phyloP scores from a whole-genome alignment of 2,329 filamentous ascomycete species.

The Clonostachys sp. region DNA sequence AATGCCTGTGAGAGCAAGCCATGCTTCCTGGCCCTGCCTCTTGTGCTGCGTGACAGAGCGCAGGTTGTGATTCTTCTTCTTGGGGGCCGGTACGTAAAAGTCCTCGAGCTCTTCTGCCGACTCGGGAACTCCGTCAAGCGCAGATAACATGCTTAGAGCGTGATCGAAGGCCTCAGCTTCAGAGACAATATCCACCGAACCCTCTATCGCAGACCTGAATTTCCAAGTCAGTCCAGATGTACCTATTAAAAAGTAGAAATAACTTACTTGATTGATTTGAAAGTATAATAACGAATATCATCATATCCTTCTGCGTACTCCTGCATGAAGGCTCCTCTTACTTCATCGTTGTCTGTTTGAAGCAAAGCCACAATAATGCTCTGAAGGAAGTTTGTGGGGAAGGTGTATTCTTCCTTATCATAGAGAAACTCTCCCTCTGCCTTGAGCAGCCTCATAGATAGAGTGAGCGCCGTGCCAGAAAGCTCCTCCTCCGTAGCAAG shows the following conservation, averaged over 20 bases:
- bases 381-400: conserved; percentile 63
- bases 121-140: conserved; percentile 67
- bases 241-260: neutral
- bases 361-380: conserved; percentile 62
- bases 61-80: conserved; percentile 63
- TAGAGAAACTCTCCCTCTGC: conserved; percentile 64
- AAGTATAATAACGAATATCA: conserved; percentile 81
- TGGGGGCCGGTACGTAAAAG: conserved; percentile 62
- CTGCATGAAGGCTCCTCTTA: conserved; percentile 69
- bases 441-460: conserved; percentile 82
- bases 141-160: conserved; percentile 57
- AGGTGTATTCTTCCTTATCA: conserved; percentile 60
- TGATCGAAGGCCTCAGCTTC: conserved; percentile 44
- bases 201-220: neutral
- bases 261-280: conserved; percentile 67
- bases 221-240: neutral
- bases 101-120: conserved; percentile 61
- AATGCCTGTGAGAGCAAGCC: conserved; percentile 72
- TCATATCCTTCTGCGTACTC: conserved; percentile 78
- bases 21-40: conserved; percentile 78
- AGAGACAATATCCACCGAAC: neutral
- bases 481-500: conserved; percentile 57
- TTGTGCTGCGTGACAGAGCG: conserved; percentile 67
- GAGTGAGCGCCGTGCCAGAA: conserved; percentile 68
- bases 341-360: conserved; percentile 47